A percentile compares a stretch with the other conserved stretches of the same genome.
Evolutionary conservation across 2,329 filamentous ascomycete genomes (phyloP).

Genomic region (Hawksworthiomyces lignivorus): DNA sequence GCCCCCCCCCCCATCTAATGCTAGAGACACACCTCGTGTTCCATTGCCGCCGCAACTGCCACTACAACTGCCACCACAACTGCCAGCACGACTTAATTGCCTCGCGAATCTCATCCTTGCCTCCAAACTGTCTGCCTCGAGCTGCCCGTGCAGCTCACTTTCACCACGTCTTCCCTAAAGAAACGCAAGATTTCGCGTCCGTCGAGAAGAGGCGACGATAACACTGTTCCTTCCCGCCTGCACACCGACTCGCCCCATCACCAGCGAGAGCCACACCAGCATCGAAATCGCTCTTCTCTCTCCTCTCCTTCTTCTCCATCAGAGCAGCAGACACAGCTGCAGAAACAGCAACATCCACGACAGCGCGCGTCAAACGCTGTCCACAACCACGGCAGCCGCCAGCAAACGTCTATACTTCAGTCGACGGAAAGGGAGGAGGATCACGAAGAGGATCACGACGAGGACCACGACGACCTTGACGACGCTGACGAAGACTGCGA

Average conservation of each 20-base stretch:
- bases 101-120: conserved; percentile 1
- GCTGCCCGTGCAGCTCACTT: conserved; percentile 59
- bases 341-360: no score
- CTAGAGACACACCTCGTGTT: conserved; percentile 1
- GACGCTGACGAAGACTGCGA: conserved; percentile 29
- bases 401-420: conserved; percentile 6
- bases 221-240: conserved; percentile 19
- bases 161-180: conserved; percentile 67
- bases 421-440: conserved; percentile 12
- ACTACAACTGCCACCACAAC: background rate
- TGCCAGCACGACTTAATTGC: background rate
- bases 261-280: conserved; percentile 21
- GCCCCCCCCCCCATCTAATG: no score
- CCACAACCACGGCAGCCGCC: background rate
- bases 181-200: conserved; percentile 59
- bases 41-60: conserved; percentile 4
- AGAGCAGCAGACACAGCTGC: no score
- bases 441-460: background rate
- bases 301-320: no score
- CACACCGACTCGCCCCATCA: background rate
- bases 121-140: conserved; percentile 29
- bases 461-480: conserved; percentile 4
- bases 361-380: no score
- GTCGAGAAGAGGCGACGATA: conserved; percentile 32
- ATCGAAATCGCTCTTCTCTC: conserved; percentile 23